Percentiles rank a stretch among this genome's conserved stretches.
Conservation (phyloP, 371 early-diverging fungal species). For the Blakeslea trispora region DNA sequence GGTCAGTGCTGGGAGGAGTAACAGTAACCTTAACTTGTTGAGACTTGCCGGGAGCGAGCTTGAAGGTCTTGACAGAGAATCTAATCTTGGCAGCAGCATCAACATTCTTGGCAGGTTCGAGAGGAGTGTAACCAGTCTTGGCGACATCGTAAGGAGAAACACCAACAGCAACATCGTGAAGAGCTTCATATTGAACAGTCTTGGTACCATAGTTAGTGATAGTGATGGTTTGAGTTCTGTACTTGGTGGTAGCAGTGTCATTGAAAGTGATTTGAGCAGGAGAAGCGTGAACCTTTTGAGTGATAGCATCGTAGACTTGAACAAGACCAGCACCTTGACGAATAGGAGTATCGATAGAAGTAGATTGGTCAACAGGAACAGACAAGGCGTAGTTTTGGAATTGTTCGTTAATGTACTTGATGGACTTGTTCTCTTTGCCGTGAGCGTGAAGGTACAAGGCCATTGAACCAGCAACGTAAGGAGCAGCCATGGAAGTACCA, state of each 20-base stretch:
- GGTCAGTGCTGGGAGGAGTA: constrained; percentile 43
- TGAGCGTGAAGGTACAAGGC: constrained; percentile 57
- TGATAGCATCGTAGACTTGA: constrained; percentile 63
- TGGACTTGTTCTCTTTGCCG: constrained; percentile 29
- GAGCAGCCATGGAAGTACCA: constrained; percentile 69
- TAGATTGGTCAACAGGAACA: constrained; percentile 4
- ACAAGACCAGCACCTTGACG: constrained; percentile 78
- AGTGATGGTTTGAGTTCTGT: constrained; percentile 43
- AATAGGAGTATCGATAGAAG: constrained; percentile 31
- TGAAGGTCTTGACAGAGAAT: constrained; percentile 38
- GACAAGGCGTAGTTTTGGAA: constrained; percentile 56
- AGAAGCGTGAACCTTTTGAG: constrained; percentile 44
- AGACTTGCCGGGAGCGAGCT: constrained; percentile 46
- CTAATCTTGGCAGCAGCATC: constrained; percentile 34
- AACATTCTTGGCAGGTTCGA: constrained; percentile 25
- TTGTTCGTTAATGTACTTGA: constrained; percentile 28
- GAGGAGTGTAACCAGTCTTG: constrained; percentile 28
- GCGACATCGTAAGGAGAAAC: constrained; percentile 41
- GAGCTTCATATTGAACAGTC: constrained; percentile 50
- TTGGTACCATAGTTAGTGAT: constrained; percentile 60
- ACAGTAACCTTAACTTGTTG: constrained; percentile 45
- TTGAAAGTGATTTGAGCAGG: constrained; percentile 74
- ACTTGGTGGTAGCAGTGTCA: constrained; percentile 51
- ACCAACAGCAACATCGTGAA: constrained; percentile 42
- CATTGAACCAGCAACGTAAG: constrained; percentile 69